A percentile compares a stretch with the other conserved stretches of the same genome.
These are phyloP conservation scores for Lantana camara DNA, from an alignment of 257 asterid genomes.

Conservation along the genomic window DNA sequence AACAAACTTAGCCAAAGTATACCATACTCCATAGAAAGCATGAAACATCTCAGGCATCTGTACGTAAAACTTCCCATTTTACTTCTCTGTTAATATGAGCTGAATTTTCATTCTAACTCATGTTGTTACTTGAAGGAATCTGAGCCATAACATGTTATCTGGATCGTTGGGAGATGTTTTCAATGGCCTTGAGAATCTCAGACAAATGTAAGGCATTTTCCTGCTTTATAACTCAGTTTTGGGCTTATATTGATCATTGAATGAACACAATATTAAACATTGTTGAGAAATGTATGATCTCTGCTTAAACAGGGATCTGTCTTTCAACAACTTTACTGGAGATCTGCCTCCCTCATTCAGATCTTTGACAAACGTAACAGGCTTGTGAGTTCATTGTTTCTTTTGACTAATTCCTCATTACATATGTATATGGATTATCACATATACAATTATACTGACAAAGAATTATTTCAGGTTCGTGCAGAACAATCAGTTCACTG, in stretches of 20 bases:
- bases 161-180: conserved; percentile 80
- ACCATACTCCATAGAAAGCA: conserved; percentile 57
- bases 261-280: background rate
- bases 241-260: background rate
- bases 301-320: conserved; percentile 70
- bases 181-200: conserved; percentile 61
- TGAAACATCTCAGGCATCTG: conserved; percentile 82
- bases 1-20: conserved; percentile 63
- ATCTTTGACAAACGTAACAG: conserved; percentile 54
- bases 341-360: conserved; percentile 87
- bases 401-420: conserved; percentile 1
- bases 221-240: conserved; percentile 4
- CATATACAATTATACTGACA: conserved; percentile 12
- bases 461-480: conserved; percentile 58
- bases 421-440: conserved; percentile 17
- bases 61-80: conserved; percentile 36
- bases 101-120: conserved; percentile 6
- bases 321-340: conserved; percentile 79
- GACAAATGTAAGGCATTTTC: conserved; percentile 54
- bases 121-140: conserved; percentile 53
- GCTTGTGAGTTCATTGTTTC: conserved; percentile 56
- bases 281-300: conserved; percentile 20
- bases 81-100: background rate
- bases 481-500: conserved; percentile 80
- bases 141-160: conserved; percentile 72